These are phyloP conservation scores for Russula sp. DNA, from an alignment of 768 basidiomycete genomes.

Conservation along the genomic window DNA sequence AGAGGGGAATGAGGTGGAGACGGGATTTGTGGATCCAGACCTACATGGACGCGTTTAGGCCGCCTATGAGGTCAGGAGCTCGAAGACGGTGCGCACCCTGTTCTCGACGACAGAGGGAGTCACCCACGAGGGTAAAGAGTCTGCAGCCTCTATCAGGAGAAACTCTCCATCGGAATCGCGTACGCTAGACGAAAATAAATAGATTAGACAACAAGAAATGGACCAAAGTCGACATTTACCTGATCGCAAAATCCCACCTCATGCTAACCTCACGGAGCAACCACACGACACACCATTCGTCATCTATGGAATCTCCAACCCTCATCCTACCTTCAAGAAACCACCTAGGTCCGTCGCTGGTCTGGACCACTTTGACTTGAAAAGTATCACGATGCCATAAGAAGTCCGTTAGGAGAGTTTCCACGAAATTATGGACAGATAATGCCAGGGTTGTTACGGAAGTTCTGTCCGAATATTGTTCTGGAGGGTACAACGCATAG, in stretches of 20 bases:
- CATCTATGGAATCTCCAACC: slow-evolving; percentile 95
- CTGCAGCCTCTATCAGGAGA: slow-evolving; percentile 92
- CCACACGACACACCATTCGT: slow-evolving; percentile 97
- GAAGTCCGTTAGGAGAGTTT: slow-evolving; percentile 51
- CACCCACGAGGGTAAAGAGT: slow-evolving; percentile 83
- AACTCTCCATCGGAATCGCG: slow-evolving; percentile 95
- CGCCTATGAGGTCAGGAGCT: background rate
- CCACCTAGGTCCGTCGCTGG: slow-evolving; percentile 44
- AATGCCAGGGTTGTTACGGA: slow-evolving; percentile 62
- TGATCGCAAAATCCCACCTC: slow-evolving; percentile 75
- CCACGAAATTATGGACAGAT: slow-evolving; percentile 53
- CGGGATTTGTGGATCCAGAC: slow-evolving; percentile 85
- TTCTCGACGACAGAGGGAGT: slow-evolving; percentile 88
- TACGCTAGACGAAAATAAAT: slow-evolving; percentile 38
- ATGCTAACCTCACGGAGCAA: slow-evolving; percentile 69
- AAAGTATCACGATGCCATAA: slow-evolving; percentile 85
- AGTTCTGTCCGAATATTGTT: slow-evolving; percentile 47
- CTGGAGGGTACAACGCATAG: slow-evolving; percentile 63
- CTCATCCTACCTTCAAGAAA: slow-evolving; percentile 79
- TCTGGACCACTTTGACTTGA: slow-evolving; percentile 59
- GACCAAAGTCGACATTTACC: slow-evolving; percentile 41
- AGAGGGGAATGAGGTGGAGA: slow-evolving; percentile 83
- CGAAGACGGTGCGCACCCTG: slow-evolving; percentile 58
- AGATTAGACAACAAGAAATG: background rate
- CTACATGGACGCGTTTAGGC: slow-evolving; percentile 38